Conservation (phyloP, 345 rosid species). For the Lumnitzera racemosa region DNA sequence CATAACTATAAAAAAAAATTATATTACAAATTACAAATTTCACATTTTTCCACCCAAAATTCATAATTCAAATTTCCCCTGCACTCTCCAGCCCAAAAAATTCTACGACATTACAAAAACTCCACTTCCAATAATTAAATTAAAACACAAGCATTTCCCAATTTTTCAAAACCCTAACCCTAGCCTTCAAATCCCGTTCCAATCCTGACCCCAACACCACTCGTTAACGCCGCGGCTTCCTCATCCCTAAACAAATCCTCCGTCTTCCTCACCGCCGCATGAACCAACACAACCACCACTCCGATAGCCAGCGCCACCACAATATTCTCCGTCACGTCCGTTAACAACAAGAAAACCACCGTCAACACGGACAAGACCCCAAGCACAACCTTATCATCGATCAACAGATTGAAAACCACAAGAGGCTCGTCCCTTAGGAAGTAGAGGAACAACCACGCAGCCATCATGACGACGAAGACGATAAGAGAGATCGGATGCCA, state of each 20-base stretch:
- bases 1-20: too few species aligned
- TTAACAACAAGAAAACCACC: slow-evolving; percentile 42
- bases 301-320: slow-evolving; percentile 36
- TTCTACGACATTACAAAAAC: too few species aligned
- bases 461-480: slow-evolving; percentile 40
- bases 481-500: slow-evolving; percentile 69
- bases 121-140: too few species aligned
- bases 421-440: slow-evolving; percentile 69
- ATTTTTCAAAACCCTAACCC: too few species aligned
- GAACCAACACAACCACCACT: slow-evolving; percentile 35
- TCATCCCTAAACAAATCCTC: slow-evolving; percentile 57
- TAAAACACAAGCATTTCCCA: too few species aligned
- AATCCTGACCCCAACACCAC: too few species aligned
- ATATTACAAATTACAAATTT: too few species aligned
- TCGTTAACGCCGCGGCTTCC: slow-evolving; percentile 23
- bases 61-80: too few species aligned
- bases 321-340: slow-evolving; percentile 40
- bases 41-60: too few species aligned
- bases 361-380: slow-evolving; percentile 37
- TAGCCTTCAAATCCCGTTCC: too few species aligned
- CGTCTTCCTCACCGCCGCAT: slow-evolving; percentile 45
- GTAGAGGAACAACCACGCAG: slow-evolving; percentile 58
- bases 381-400: slow-evolving; percentile 51
- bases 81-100: too few species aligned
- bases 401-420: slow-evolving; percentile 24